These are phyloP conservation scores for Boletus sp. DNA, from an alignment of 768 basidiomycete genomes.

Conservation along the genomic window DNA sequence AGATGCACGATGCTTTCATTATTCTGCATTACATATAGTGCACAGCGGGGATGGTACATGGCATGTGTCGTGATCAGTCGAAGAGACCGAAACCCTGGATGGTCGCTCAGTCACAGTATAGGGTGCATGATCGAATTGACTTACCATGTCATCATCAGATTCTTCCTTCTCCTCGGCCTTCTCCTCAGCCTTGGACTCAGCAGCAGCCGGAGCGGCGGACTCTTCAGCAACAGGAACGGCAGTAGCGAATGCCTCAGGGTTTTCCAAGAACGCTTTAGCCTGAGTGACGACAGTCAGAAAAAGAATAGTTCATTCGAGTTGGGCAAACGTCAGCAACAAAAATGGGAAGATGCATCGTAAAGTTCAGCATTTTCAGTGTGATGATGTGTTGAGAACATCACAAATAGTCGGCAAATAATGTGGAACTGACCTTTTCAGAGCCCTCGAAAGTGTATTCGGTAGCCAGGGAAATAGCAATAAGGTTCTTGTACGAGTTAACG, in stretches of 20 bases:
- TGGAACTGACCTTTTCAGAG: conserved; percentile 74
- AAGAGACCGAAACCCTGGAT: conserved; percentile 89
- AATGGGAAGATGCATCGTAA: conserved; percentile 36
- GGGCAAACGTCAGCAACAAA: conserved; percentile 28
- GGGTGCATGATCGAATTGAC: conserved; percentile 14
- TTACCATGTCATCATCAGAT: conserved; percentile 86
- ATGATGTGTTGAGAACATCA: conserved; percentile 30
- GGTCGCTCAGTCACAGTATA: conserved; percentile 2
- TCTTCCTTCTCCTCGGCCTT: conserved; percentile 83
- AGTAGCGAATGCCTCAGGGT: conserved; percentile 95
- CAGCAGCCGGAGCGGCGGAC: conserved; percentile 49
- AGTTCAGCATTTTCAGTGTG: conserved; percentile 89
- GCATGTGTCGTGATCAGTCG: conserved; percentile 48
- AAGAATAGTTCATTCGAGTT: neutral
- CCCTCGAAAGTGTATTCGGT: conserved; percentile 96
- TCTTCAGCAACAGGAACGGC: conserved; percentile 64
- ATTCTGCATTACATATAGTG: conserved; percentile 22
- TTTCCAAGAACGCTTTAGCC: conserved; percentile 96
- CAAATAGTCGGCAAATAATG: conserved; percentile 5
- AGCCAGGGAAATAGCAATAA: conserved; percentile 80
- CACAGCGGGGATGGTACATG: conserved; percentile 13
- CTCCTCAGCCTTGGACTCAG: conserved; percentile 61
- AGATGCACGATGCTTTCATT: conserved; percentile 13
- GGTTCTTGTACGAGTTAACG: conserved; percentile 99
- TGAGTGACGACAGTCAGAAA: conserved; percentile 30